Conservation (phyloP, 106 monocot species). For the Amphibolis antarctica region DNA sequence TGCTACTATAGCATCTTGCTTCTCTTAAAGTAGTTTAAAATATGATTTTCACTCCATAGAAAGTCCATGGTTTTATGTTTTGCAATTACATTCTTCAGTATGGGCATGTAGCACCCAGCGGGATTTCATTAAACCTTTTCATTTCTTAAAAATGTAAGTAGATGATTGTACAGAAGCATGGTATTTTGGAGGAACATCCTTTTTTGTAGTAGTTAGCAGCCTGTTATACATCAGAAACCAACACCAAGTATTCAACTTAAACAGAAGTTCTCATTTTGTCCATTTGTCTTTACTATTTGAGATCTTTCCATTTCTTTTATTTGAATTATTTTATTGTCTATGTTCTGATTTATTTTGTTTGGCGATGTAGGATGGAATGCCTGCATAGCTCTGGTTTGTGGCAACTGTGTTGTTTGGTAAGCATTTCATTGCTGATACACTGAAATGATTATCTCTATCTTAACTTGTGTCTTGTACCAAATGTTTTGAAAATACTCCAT, state of each 20-base stretch:
- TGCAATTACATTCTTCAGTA: neutral
- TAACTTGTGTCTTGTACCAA: neutral
- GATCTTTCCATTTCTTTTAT: neutral
- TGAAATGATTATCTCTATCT: neutral
- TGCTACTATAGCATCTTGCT: too few relatives aligned
- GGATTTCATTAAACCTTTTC: too few relatives aligned
- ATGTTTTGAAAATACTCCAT: neutral
- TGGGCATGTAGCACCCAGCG: neutral
- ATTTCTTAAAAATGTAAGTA: too few relatives aligned
- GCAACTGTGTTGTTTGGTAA: constrained; percentile 95
- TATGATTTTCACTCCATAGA: too few relatives aligned
- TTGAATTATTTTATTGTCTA: constrained; percentile 3
- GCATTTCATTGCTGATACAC: neutral
- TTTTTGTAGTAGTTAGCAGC: too few relatives aligned
- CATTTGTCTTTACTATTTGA: neutral
- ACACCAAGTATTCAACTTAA: neutral
- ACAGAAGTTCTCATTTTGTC: neutral
- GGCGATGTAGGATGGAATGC: constrained; percentile 86
- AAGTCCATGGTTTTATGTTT: too few relatives aligned
- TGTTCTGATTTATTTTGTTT: neutral
- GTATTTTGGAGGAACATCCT: too few relatives aligned
- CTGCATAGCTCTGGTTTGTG: constrained; percentile 93
- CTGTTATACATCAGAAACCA: too few relatives aligned
- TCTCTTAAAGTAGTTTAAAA: too few relatives aligned
- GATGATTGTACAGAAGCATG: too few relatives aligned